These are phyloP conservation scores for Ascobolus immersus DNA, from an alignment of 495 filamentous ascomycete genomes.

Conservation along the genomic window DNA sequence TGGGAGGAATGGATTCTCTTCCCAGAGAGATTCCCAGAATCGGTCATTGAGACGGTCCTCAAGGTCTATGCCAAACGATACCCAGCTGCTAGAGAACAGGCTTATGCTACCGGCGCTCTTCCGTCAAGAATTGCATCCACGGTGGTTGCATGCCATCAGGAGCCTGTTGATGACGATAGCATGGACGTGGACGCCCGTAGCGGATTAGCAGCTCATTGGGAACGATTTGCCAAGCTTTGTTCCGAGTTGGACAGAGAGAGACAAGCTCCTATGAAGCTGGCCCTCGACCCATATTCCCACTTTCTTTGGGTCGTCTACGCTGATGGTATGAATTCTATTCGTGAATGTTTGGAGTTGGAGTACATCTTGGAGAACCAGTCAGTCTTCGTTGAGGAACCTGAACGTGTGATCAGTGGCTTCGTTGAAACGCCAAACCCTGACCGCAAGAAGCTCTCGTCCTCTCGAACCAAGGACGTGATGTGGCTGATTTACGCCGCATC, in stretches of 20 bases:
- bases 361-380: conserved; percentile 31
- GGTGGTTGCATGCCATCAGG: too few relatives aligned
- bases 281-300: conserved; percentile 39
- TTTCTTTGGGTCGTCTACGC: conserved; percentile 64
- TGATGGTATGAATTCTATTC: conserved; percentile 49
- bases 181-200: too few relatives aligned
- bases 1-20: conserved; percentile 55
- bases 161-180: too few relatives aligned
- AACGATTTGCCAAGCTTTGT: conserved; percentile 60
- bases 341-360: conserved; percentile 57
- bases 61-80: conserved; percentile 15
- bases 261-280: conserved; percentile 49
- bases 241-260: conserved; percentile 65
- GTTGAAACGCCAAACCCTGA: conserved; percentile 7
- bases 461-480: conserved; percentile 8
- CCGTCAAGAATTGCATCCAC: too few relatives aligned
- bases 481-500: background rate
- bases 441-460: conserved; percentile 8
- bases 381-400: background rate
- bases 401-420: background rate
- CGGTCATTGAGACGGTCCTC: conserved; percentile 46
- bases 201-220: too few relatives aligned
- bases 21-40: conserved; percentile 48
- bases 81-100: too few relatives aligned
- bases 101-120: too few relatives aligned